Evolutionary conservation across 768 basidiomycete genomes (phyloP).

Genomic region (Kwoniella heveanensis): DNA sequence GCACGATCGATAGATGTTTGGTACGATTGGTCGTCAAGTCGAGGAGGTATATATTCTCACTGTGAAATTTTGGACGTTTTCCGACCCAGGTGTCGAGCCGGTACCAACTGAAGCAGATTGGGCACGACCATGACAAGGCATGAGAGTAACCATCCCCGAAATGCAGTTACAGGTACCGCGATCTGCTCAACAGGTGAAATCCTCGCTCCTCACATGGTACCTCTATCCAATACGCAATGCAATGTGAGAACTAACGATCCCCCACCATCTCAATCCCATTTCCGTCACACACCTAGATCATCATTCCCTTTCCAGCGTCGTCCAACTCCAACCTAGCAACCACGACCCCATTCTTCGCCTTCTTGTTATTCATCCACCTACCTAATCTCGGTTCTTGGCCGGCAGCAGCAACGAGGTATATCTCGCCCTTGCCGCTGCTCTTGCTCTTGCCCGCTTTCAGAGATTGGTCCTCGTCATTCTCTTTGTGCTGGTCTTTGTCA

Average conservation of each 20-base stretch:
- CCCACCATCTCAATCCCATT: no score
- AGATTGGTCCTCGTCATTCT: conserved; percentile 7
- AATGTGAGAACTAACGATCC: background rate
- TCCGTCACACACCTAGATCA: conserved; percentile 9
- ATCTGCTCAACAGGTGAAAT: no score
- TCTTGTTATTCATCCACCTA: conserved; percentile 79
- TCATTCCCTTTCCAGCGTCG: conserved; percentile 13
- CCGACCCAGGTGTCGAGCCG: no score
- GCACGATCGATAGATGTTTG: no score
- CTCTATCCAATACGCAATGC: background rate
- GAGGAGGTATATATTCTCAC: no score
- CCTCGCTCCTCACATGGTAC: no score
- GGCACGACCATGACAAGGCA: no score
- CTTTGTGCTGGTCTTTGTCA: conserved; percentile 3
- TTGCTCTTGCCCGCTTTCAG: conserved; percentile 9
- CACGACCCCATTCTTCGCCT: conserved; percentile 70
- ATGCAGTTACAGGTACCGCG: no score
- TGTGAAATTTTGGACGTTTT: no score
- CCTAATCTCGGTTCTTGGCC: conserved; percentile 89
- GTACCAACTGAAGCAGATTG: no score
- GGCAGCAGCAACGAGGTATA: conserved; percentile 72
- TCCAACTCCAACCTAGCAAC: conserved; percentile 59
- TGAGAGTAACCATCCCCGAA: no score
- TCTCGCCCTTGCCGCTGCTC: conserved; percentile 48
- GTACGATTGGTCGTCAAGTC: no score